Percentiles rank a stretch among this genome's conserved stretches.
These are phyloP conservation scores for Diaporthe australafricana DNA, from an alignment of 2,329 filamentous ascomycete species.

Conservation along the genomic window DNA sequence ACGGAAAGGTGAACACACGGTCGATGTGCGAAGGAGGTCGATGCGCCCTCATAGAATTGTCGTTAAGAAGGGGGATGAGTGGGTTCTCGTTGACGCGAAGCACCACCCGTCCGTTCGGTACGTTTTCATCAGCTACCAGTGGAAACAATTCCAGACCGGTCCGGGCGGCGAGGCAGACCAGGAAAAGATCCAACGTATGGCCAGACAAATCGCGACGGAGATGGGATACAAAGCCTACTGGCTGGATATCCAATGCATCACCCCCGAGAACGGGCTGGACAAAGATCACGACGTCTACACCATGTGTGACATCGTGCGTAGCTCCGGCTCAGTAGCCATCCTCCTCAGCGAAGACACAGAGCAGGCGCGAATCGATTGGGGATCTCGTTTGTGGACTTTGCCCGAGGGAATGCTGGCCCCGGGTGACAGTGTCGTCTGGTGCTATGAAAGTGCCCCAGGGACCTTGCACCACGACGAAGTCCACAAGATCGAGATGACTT, in stretches of 20 bases:
- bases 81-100: conserved; percentile 35
- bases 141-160: conserved; percentile 31
- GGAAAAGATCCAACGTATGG: conserved; percentile 36
- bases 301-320: conserved; percentile 43
- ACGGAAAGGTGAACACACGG: background rate
- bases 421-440: conserved; percentile 36
- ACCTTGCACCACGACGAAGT: conserved; percentile 34
- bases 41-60: conserved; percentile 39
- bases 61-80: conserved; percentile 28
- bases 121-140: conserved; percentile 40
- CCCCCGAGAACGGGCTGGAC: conserved; percentile 18
- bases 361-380: conserved; percentile 40
- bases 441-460: conserved; percentile 23
- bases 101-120: conserved; percentile 35
- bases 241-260: conserved; percentile 38
- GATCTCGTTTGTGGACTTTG: conserved; percentile 42
- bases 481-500: conserved; percentile 40
- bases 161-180: background rate
- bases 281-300: conserved; percentile 41
- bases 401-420: conserved; percentile 42
- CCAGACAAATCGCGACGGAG: conserved; percentile 32
- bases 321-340: conserved; percentile 39
- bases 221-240: conserved; percentile 38
- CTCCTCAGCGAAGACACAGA: conserved; percentile 37
- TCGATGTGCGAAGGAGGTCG: conserved; percentile 31